Percentiles rank a stretch among this genome's conserved stretches.
Conservation (phyloP, 805 yeast genomes). For the Wickerhamiella bombiphila region DNA sequence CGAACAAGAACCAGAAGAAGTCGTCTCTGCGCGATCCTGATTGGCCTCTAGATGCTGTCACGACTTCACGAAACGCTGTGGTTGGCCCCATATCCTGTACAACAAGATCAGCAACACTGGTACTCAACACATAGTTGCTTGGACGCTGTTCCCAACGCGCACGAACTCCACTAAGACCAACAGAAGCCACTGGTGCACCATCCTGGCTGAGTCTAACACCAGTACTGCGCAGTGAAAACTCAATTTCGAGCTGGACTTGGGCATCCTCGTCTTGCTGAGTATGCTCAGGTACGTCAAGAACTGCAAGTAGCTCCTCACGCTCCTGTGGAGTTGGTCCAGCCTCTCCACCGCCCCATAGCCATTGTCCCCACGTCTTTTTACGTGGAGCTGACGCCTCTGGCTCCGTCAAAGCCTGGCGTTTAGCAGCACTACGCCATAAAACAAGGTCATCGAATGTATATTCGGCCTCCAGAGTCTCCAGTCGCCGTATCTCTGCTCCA, state of each 20-base stretch:
- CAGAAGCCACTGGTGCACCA: constrained; percentile 46
- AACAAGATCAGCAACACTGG: constrained; percentile 65
- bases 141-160: constrained; percentile 62
- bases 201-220: constrained; percentile 45
- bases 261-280: constrained; percentile 22
- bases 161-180: constrained; percentile 69
- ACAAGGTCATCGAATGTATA: constrained; percentile 66
- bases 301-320: constrained; percentile 75
- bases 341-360: constrained; percentile 12
- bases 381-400: constrained; percentile 4
- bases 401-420: constrained; percentile 21
- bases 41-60: neutral
- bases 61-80: constrained; percentile 47
- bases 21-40: constrained; percentile 1
- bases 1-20: constrained; percentile 69
- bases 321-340: constrained; percentile 64
- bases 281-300: constrained; percentile 75
- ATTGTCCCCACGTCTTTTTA: constrained; percentile 15
- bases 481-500: constrained; percentile 23
- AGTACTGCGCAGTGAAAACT: constrained; percentile 59
- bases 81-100: constrained; percentile 76
- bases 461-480: constrained; percentile 42
- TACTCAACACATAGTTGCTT: constrained; percentile 56
- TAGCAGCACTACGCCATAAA: constrained; percentile 71
- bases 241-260: constrained; percentile 44